phyloP scores from a whole-genome alignment of 345 rosid genomes.

The Aethionema arabicum region DNA sequence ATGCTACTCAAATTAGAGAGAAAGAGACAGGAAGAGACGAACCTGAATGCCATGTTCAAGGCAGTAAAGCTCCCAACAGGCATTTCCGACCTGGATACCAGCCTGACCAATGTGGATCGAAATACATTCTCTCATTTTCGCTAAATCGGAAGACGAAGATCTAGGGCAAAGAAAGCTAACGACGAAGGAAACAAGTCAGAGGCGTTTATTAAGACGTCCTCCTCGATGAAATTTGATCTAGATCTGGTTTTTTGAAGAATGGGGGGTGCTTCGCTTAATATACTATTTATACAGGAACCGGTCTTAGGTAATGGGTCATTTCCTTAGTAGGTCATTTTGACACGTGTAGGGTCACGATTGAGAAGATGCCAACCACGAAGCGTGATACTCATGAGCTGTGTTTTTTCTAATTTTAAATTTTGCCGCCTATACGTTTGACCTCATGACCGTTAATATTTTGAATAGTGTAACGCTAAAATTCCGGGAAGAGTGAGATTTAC shows the following conservation, averaged over 20 bases:
- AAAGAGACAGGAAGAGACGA: conserved; percentile 53
- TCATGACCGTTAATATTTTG: background rate
- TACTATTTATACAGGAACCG: conserved; percentile 1
- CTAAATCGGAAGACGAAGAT: conserved; percentile 5
- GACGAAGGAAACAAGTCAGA: conserved; percentile 7
- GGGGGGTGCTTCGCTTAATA: too few relatives aligned
- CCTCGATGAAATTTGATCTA: conserved; percentile 7
- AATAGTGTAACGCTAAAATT: background rate
- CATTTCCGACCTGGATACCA: conserved; percentile 73
- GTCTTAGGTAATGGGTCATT: background rate
- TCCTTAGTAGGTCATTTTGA: background rate
- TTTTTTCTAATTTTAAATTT: conserved; percentile 16
- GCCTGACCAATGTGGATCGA: conserved; percentile 77
- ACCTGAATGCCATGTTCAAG: conserved; percentile 77
- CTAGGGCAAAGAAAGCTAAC: background rate
- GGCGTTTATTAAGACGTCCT: conserved; percentile 25
- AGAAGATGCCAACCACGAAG: conserved; percentile 8
- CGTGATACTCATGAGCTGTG: conserved; percentile 12
- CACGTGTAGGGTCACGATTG: background rate
- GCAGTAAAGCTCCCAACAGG: conserved; percentile 82
- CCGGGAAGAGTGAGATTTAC: conserved; percentile 8
- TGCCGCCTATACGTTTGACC: conserved; percentile 9
- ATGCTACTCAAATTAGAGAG: too few relatives aligned
- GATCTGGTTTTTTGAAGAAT: background rate
- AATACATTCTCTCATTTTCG: conserved; percentile 60